Evolutionary conservation across 164 flowering plant species (phyloP).

Genomic region (Cinnamomum micranthum): DNA sequence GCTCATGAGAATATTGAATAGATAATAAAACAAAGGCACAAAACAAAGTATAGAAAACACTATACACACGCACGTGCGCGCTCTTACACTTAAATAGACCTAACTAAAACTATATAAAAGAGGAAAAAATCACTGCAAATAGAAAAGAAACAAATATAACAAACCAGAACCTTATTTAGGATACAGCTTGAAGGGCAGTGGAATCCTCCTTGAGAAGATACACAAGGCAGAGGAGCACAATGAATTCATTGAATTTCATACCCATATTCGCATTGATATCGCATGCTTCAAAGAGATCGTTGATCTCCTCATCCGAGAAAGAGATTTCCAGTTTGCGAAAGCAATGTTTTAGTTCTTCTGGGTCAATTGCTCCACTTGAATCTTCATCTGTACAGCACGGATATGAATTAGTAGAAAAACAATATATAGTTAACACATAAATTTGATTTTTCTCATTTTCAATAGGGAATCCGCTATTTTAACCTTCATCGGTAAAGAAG

Average conservation of each 20-base stretch:
- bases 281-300: constrained; percentile 81
- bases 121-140: neutral
- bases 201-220: constrained; percentile 83
- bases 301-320: constrained; percentile 72
- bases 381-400: constrained; percentile 60
- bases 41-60: neutral
- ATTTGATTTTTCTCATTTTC: too few species aligned
- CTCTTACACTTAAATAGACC: neutral
- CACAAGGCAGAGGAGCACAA: constrained; percentile 93
- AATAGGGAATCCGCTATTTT: too few species aligned
- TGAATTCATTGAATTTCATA: constrained; percentile 86
- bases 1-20: too few species aligned
- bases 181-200: constrained; percentile 52
- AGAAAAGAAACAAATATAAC: neutral
- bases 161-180: constrained; percentile 19
- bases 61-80: neutral
- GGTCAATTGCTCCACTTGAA: constrained; percentile 77
- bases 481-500: too few species aligned
- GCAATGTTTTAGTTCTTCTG: constrained; percentile 72
- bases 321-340: constrained; percentile 63
- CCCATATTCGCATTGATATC: constrained; percentile 73
- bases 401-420: neutral
- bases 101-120: neutral
- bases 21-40: too few species aligned
- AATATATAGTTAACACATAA: too few species aligned